Evolutionary conservation across 2,329 filamentous ascomycete species (phyloP), one percentile per base, ranked within the genome.

Genomic region (Ophiostoma tasmaniense): DNA sequence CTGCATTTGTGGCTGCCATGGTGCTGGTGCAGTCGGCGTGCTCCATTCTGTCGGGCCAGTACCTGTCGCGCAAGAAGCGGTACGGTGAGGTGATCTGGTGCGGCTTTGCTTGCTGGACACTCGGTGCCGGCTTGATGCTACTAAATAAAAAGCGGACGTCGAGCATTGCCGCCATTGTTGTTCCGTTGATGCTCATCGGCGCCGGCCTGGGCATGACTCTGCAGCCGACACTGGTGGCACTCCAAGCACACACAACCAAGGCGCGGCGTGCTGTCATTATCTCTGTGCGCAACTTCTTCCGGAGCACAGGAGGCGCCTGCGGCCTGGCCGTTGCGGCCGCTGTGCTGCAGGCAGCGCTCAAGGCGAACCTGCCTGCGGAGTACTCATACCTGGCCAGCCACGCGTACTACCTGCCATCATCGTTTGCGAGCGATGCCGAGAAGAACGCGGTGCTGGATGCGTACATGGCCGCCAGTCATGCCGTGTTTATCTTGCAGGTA

Each of bases 401-500:
- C 39, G 75, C 76, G 17, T 72, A 69, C 5, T 78, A 78, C 69
- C 71, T 74, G 17, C 70, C 76, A 59, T 74, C 76, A 3, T 66
- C 73, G 8, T 69, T 74, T 22, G 8, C 33, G 42, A 72, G 22
- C 66, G 28, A 13, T 3, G 66, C 59, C 13, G 70, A 67, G n/a
- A 52, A 42, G 13, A 37, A 73, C 68, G 66, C 73, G 45, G 70
- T 77, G 2, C 64, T 73, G 0, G 69, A 72, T n/a, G 71, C 72
- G 1, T 72, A 73, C 64, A 72, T 73, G 74, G 77, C 77, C 11
- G 86, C 84, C 0, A 86, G 82, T 28, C 79, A 80, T 37, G 80
- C 81, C 0, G 85, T 88, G 0, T 89, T 88, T 71, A 81, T 84
- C 30, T 74, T 87, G 52, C 85, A 85, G 74, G 80, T 84, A 0